These are phyloP conservation scores for Sphaerobolus stellatus DNA, from an alignment of 1,284 basidiomycete species.

Conservation along the genomic window DNA sequence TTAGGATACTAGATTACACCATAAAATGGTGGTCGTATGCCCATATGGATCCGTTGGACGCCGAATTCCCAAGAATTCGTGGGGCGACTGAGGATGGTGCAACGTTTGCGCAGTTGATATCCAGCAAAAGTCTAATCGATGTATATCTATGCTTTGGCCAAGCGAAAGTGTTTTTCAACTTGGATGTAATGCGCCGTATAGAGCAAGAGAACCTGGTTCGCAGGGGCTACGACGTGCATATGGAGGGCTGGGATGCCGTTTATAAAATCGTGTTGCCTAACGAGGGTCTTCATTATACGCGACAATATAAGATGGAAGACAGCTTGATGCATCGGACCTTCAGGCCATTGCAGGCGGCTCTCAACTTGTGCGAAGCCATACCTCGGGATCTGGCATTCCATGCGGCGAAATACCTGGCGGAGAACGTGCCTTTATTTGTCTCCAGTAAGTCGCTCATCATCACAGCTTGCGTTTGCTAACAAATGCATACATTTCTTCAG, in stretches of 20 bases:
- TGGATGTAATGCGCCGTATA: slow-evolving; percentile 2
- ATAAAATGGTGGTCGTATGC: not conserved
- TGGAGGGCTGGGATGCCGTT: not conserved
- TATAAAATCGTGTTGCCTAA: no score
- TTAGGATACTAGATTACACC: not conserved
- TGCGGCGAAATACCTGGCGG: slow-evolving; percentile 4
- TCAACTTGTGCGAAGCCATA: slow-evolving; percentile 5
- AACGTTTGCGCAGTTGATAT: not conserved
- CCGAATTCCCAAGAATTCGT: not conserved
- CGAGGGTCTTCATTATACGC: not conserved
- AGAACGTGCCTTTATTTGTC: not conserved
- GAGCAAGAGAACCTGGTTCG: not conserved
- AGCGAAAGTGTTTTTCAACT: slow-evolving; percentile 7
- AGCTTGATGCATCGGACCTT: slow-evolving; percentile 4
- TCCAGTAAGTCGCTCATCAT: not conserved
- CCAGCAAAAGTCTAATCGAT: slow-evolving; percentile 4
- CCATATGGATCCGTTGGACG: not conserved
- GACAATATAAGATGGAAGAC: slow-evolving; percentile 5
- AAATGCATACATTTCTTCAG: no score
- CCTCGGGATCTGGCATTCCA: slow-evolving; percentile 3
- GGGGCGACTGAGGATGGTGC: not conserved
- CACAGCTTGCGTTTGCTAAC: no score
- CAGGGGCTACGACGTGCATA: not conserved
- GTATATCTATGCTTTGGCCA: slow-evolving; percentile 8
- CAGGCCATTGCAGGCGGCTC: slow-evolving; percentile 2